A percentile compares a stretch with the other conserved stretches of the same genome.
phyloP scores from a whole-genome alignment of 352 stramenopile species.

The Globisporangium orthogonon region DNA sequence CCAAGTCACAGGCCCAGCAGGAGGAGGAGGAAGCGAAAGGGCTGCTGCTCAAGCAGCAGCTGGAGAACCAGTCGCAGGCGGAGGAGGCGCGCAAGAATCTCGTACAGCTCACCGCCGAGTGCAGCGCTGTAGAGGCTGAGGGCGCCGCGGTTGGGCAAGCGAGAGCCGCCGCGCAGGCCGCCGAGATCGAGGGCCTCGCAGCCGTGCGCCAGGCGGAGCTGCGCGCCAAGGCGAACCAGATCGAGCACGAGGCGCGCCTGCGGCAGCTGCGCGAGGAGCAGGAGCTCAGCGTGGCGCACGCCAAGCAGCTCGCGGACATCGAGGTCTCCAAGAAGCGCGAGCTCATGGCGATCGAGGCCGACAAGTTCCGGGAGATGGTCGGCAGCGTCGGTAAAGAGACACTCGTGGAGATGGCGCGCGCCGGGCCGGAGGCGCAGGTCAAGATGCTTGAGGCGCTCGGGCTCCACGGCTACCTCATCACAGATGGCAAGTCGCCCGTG shows the following conservation, averaged over 20 bases:
- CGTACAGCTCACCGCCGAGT: slow-evolving; percentile 68
- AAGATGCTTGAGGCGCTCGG: slow-evolving; percentile 73
- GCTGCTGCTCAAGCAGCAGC: slow-evolving; percentile 57
- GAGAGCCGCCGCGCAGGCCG: slow-evolving; percentile 52
- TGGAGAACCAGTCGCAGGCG: slow-evolving; percentile 71
- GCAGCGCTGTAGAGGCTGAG: slow-evolving; percentile 59
- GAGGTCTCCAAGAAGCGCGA: slow-evolving; percentile 73
- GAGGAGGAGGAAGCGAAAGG: slow-evolving; percentile 79
- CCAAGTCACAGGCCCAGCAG: slow-evolving; percentile 75
- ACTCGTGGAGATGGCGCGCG: slow-evolving; percentile 64
- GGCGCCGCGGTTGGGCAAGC: slow-evolving; percentile 54
- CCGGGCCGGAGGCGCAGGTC: slow-evolving; percentile 66
- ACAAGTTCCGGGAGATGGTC: slow-evolving; percentile 84
- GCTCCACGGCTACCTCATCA: slow-evolving; percentile 81
- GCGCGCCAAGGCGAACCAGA: slow-evolving; percentile 50
- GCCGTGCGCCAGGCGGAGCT: slow-evolving; percentile 69
- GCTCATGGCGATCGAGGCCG: slow-evolving; percentile 70
- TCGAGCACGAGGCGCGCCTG: slow-evolving; percentile 62
- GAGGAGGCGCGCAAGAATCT: slow-evolving; percentile 72
- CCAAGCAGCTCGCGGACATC: slow-evolving; percentile 54
- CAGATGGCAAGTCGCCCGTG: slow-evolving; percentile 74
- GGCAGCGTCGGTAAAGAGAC: slow-evolving; percentile 66
- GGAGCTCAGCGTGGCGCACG: slow-evolving; percentile 43
- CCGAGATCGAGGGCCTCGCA: slow-evolving; percentile 66
- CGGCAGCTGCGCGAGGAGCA: slow-evolving; percentile 53